Base-by-base conservation (phyloP, 306 rosid species). In the Amphicarpaea edgeworthii region DNA sequence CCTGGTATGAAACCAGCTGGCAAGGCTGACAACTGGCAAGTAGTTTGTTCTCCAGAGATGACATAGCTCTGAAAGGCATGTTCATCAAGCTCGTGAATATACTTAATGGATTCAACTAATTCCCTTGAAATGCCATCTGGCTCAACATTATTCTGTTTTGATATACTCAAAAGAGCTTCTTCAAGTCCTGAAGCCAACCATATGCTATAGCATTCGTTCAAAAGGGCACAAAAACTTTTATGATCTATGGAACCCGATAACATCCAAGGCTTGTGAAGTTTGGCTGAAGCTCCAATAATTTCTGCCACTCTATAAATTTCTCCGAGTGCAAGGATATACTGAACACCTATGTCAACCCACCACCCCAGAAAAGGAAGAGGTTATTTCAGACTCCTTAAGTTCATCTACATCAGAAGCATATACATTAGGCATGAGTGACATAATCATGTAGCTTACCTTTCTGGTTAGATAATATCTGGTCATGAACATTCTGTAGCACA, bases 121-220 rank as follows among this genome's bases (percentile, higher is more conserved):
- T 72, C 89, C 67, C 84, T 74, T 60, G 64, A 59, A 45, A 68
- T 59, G 32, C 49, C 81, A 28, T 79, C 76, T 42, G 32, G 50
- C 62, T 85, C 80, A 8, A 68, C 46, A 83, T 80, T 86, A 78
- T 34, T 68, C 59, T 32, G 58, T 37, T 79, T 86, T 64, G 90
- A 78, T 47, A 87, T 57, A 55, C 81, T 73, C 30, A 70, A 66
- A 73, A 95, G 92, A 79, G 93, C 96, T 80, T 86, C 93, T 82
- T 79, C 79, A 30, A 95, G 93, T 84, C 97, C 96, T 3, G 90
- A 92, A 80, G 81, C 84, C 71, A 90, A 83, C 98, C 98, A 95
- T 75, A 83, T 76, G 70, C 70, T 49, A 75, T 76, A 63, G 59
- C 96, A 92, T 82, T 92, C 93, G 4, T 78, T 70, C 82, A 89